A percentile compares a stretch with the other conserved stretches of the same genome.
phyloP scores from a whole-genome alignment of 2,329 filamentous ascomycete species.

The Cordyceps javanica region DNA sequence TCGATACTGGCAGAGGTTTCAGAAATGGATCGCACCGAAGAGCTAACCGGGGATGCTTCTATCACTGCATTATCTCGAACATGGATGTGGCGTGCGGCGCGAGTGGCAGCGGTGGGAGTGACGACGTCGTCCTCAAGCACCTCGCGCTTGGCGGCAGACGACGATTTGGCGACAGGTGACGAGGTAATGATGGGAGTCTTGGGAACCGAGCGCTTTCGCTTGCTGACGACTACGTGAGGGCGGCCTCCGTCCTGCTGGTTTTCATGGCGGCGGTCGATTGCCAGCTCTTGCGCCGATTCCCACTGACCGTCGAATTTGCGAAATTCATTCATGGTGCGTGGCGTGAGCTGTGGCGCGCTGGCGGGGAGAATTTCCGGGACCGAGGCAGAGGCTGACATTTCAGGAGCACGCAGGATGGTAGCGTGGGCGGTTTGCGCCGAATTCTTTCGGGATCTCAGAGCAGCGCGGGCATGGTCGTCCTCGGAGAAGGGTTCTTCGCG shows the following conservation, averaged over 20 bases:
- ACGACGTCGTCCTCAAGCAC: slow-evolving; percentile 42
- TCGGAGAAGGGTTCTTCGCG: slow-evolving; percentile 59
- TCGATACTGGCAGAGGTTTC: slow-evolving; percentile 38
- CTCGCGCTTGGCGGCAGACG: slow-evolving; percentile 25
- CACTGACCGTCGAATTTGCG: slow-evolving; percentile 55
- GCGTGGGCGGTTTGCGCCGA: slow-evolving; percentile 39
- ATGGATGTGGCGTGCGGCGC: slow-evolving; percentile 41
- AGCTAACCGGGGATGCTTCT: slow-evolving; percentile 28
- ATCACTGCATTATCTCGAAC: slow-evolving; percentile 36
- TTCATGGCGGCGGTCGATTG: slow-evolving; percentile 22
- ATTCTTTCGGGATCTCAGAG: slow-evolving; percentile 31
- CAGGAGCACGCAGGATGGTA: slow-evolving; percentile 34
- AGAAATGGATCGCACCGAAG: slow-evolving; percentile 29
- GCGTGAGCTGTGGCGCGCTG: slow-evolving; percentile 24
- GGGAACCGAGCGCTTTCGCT: slow-evolving; percentile 34
- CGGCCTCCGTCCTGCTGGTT: slow-evolving; percentile 51
- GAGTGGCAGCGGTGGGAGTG: slow-evolving; percentile 44
- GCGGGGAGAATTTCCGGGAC: slow-evolving; percentile 26
- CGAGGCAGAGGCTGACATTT: slow-evolving; percentile 27
- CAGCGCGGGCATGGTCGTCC: slow-evolving; percentile 44
- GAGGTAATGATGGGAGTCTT: slow-evolving; percentile 19
- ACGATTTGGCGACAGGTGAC: slow-evolving; percentile 11
- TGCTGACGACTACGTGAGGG: slow-evolving; percentile 47
- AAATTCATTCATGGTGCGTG: slow-evolving; percentile 42
- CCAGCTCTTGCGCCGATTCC: slow-evolving; percentile 24